Evolutionary conservation across 2,329 filamentous ascomycete genomes (phyloP), one percentile per base, ranked within the genome.

Genomic region (Pezizomycotina sp.): DNA sequence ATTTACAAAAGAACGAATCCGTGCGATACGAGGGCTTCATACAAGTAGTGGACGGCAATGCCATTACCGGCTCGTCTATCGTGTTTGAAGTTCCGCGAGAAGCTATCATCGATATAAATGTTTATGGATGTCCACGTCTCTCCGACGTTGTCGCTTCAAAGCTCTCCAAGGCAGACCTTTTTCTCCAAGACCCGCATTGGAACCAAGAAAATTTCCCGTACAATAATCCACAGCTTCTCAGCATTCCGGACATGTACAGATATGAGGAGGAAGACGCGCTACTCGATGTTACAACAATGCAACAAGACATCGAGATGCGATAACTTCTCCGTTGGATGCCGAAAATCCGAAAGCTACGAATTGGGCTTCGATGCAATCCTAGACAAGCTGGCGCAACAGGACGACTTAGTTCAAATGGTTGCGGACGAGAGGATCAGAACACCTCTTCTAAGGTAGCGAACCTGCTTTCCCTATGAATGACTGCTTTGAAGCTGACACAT

Each of bases 331-430:
- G 7, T 27, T 27, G 15, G 41, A 43, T 26, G 36, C 36, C 18
- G 36, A 31, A 12, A n/a, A n/a, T n/a, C n/a, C n/a, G n/a, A n/a
- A n/a, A n/a, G n/a, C n/a, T n/a, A n/a, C n/a, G n/a, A n/a, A n/a
- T n/a, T n/a, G n/a, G n/a, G n/a, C n/a, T n/a, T n/a, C n/a, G n/a
- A n/a, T n/a, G n/a, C n/a, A n/a, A n/a, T n/a, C n/a, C n/a, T n/a
- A n/a, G n/a, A n/a, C n/a, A 12, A 24, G 22, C 22, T 24, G 22
- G 22, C 22, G 22, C 22, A 24, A 8, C 22, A 39, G 41, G 18
- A 43, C 41, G 32, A 43, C 41, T 14, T 43, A 15, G 41, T 38
- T 12, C 36, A 43, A 21, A 43, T 36, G 5, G 41, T 38, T 16
- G 41, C 41, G 19, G 31, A 43, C 13, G 19, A 19, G 13, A 32